These are phyloP conservation scores for Microsporum ferrugineum DNA, from an alignment of 2,329 filamentous ascomycete species.

Conservation along the genomic window DNA sequence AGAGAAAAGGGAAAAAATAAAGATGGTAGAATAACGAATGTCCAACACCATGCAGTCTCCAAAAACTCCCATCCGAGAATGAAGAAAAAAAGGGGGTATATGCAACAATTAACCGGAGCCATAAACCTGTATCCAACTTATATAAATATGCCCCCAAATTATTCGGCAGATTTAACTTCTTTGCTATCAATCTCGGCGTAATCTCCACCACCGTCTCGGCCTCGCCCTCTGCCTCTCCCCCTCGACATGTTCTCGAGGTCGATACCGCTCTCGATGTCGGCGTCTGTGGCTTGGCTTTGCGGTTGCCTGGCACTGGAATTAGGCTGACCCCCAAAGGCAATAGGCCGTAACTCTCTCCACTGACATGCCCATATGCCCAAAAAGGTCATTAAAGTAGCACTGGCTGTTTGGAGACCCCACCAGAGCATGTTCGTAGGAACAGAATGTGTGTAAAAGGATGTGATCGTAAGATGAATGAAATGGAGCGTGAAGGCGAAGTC, in stretches of 20 bases:
- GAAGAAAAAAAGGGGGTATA: background rate
- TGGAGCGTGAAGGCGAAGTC: constrained; percentile 90
- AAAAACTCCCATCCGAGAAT: background rate
- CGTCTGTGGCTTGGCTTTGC: constrained; percentile 41
- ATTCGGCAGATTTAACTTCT: constrained; percentile 14
- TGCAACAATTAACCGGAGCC: constrained; percentile 39
- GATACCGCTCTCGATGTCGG: constrained; percentile 28
- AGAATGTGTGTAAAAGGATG: constrained; percentile 63
- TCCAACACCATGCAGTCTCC: background rate
- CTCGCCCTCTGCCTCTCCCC: constrained; percentile 16
- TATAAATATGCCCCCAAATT: background rate
- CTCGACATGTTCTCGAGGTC: constrained; percentile 13
- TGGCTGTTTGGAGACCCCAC: constrained; percentile 62
- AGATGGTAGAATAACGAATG: background rate
- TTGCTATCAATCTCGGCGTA: constrained; percentile 56
- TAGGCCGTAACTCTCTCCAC: constrained; percentile 78
- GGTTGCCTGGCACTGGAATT: constrained; percentile 27
- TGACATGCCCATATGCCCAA: constrained; percentile 84
- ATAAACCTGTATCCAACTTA: constrained; percentile 24
- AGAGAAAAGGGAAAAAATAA: background rate
- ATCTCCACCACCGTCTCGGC: constrained; percentile 25
- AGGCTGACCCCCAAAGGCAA: constrained; percentile 58
- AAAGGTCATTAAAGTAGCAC: constrained; percentile 52
- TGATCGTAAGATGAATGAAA: constrained; percentile 65
- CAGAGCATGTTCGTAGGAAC: constrained; percentile 71